Evolutionary conservation across 805 yeast species (phyloP).

Genomic region (Ogataea pignaliae): DNA sequence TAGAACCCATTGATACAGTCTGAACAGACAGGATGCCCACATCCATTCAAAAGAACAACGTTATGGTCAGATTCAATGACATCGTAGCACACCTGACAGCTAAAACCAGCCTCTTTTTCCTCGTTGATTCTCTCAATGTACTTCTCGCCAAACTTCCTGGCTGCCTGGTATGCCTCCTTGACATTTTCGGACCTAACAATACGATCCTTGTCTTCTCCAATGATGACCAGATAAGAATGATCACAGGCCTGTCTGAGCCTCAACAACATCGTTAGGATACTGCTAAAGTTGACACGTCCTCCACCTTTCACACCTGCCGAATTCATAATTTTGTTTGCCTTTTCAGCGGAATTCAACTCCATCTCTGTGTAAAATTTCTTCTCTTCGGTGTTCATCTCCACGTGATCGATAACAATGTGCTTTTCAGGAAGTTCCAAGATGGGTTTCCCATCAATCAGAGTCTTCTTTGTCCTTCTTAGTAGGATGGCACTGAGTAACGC

Average conservation of each 20-base stretch:
- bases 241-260: constrained; percentile 85
- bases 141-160: constrained; percentile 12
- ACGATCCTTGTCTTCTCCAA: constrained; percentile 48
- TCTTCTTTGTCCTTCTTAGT: constrained; percentile 68
- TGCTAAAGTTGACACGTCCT: constrained; percentile 39
- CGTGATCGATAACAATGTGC: constrained; percentile 40
- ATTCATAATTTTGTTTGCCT: constrained; percentile 45
- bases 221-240: constrained; percentile 67
- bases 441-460: constrained; percentile 74
- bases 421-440: constrained; percentile 68
- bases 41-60: constrained; percentile 44
- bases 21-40: constrained; percentile 75
- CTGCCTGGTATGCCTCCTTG: constrained; percentile 25
- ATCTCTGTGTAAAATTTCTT: constrained; percentile 50
- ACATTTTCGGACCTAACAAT: constrained; percentile 31
- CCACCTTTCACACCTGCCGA: constrained; percentile 14
- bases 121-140: constrained; percentile 33
- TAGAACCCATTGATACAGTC: constrained; percentile 52
- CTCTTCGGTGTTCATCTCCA: constrained; percentile 53
- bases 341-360: constrained; percentile 48
- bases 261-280: constrained; percentile 65
- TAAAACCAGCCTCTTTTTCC: constrained; percentile 35
- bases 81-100: constrained; percentile 68
- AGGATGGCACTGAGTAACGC: constrained; percentile 69
- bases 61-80: constrained; percentile 39